phyloP scores from a whole-genome alignment of 192 early-diverging fungal species.

The Coemansia sp. region DNA sequence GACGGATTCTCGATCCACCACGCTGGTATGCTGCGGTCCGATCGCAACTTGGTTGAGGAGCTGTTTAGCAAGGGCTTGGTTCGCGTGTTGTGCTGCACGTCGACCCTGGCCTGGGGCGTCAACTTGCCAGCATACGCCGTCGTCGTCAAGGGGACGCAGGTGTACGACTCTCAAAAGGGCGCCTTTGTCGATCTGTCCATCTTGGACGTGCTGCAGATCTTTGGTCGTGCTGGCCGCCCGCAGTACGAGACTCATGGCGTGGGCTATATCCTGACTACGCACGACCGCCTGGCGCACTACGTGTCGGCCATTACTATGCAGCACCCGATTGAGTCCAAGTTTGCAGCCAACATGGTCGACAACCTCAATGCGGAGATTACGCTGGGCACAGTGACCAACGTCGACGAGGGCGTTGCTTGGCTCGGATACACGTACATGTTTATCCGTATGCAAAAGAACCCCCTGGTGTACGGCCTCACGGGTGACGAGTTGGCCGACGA shows the following conservation, averaged over 20 bases:
- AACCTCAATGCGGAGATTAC: slow-evolving; percentile 98
- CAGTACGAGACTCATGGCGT: slow-evolving; percentile 90
- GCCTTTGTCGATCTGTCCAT: slow-evolving; percentile 92
- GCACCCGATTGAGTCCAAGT: slow-evolving; percentile 94
- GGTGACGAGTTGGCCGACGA: slow-evolving; percentile 74
- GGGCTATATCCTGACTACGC: slow-evolving; percentile 91
- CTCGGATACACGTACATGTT: slow-evolving; percentile 96
- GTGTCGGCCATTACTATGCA: slow-evolving; percentile 93
- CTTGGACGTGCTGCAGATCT: slow-evolving; percentile 99
- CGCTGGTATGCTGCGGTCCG: slow-evolving; percentile 90
- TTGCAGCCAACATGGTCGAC: slow-evolving; percentile 80
- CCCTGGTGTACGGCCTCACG: slow-evolving; percentile 87
- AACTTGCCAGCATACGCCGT: slow-evolving; percentile 98
- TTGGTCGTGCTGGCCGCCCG: slow-evolving; percentile 95
- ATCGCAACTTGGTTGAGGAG: slow-evolving; percentile 81
- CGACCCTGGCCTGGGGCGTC: slow-evolving; percentile 98
- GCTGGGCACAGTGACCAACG: slow-evolving; percentile 90
- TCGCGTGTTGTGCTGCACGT: slow-evolving; percentile 90
- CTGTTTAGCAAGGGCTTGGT: slow-evolving; percentile 83
- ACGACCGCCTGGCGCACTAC: slow-evolving; percentile 92
- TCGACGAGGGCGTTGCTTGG: slow-evolving; percentile 96
- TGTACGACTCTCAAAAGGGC: slow-evolving; percentile 93
- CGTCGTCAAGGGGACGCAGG: slow-evolving; percentile 95
- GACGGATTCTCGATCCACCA: slow-evolving; percentile 94
- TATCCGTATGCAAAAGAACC: slow-evolving; percentile 95